Percentiles rank a stretch among this genome's conserved stretches.
These are phyloP conservation scores for Kodamaea neixiangensis DNA, from an alignment of 805 yeast species.

Conservation along the genomic window DNA sequence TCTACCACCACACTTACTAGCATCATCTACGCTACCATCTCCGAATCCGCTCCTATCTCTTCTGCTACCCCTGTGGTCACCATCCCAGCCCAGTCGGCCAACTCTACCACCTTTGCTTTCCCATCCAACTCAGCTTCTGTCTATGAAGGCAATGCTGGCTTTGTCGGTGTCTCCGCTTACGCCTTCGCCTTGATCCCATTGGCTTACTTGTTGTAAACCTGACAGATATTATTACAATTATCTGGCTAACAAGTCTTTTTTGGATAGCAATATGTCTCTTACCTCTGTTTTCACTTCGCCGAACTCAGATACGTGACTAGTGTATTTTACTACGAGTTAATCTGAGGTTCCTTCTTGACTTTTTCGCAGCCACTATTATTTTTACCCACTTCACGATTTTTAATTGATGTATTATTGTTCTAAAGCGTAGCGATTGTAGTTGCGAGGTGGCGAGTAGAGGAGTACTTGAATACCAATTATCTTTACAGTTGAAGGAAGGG, in stretches of 20 bases:
- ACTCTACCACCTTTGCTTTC: constrained; percentile 14
- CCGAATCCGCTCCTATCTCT: constrained; percentile 13
- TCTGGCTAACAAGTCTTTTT: not conserved
- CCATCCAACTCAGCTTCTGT: constrained; percentile 15
- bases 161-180: constrained; percentile 25
- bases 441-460: not conserved
- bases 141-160: constrained; percentile 17
- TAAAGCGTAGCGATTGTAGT: not conserved
- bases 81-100: constrained; percentile 12
- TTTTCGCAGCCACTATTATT: constrained; percentile 2
- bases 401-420: constrained; percentile 1
- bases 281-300: not conserved
- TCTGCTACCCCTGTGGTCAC: constrained; percentile 10
- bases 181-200: constrained; percentile 35
- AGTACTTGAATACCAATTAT: no score
- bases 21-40: constrained; percentile 2
- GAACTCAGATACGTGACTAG: not conserved
- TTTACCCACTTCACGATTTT: not conserved
- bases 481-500: no score
- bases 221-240: constrained; percentile 8
- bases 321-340: constrained; percentile 2
- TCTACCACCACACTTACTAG: constrained; percentile 10
- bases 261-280: not conserved
- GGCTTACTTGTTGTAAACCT: constrained; percentile 36
- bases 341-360: not conserved